Base-by-base conservation (phyloP, 2,329 filamentous ascomycete species). In the Rutstroemia sp. region DNA sequence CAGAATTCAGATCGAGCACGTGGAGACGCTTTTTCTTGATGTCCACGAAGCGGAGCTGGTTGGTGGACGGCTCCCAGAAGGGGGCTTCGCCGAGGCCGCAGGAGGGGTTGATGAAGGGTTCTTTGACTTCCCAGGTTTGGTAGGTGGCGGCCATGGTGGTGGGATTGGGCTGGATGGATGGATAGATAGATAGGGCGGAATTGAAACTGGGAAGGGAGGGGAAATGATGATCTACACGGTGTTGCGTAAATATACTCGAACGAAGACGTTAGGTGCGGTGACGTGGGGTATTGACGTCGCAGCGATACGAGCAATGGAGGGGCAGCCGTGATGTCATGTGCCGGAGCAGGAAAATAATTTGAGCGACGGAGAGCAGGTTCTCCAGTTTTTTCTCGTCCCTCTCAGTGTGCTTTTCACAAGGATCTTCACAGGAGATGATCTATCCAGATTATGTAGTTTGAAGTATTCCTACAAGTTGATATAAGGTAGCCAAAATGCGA, bases 1-100 rank as follows among this genome's bases (percentile, higher is more conserved):
- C 87, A 58, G 80, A 74, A 48, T 71, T 68, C 23, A 95, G 75
- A 64, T 89, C 79, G 58, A 94, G 78, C 48, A 80, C 78, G 73
- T 94, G 87, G 47, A 96, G 68, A 59, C 84, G 82, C 68, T 87
- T 80, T 68, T 87, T 83, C 70, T 86, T 87, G 72, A 96, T 92
- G 72, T 96, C 92, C 60, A 92, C 82, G 70, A 90, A 91, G 61
- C 88, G 87, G 57, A 92, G 74, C 48, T 76, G 78, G 69, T 88
- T 79, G 51, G 79, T 82, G 21, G 73, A 73, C 57, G 78, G 74
- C 70, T 91, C 87, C 73, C 84, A 89, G 73, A 83, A 89, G 1
- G 88, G 88, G 0, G 81, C 88, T 71, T 92, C 88, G 61, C 85
- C 87, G 30, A 92, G 78, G 14, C 73, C 75, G 73, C 86, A 89